These are phyloP conservation scores for Salvia splendens DNA, from an alignment of 257 asterid genomes.

Conservation along the genomic window DNA sequence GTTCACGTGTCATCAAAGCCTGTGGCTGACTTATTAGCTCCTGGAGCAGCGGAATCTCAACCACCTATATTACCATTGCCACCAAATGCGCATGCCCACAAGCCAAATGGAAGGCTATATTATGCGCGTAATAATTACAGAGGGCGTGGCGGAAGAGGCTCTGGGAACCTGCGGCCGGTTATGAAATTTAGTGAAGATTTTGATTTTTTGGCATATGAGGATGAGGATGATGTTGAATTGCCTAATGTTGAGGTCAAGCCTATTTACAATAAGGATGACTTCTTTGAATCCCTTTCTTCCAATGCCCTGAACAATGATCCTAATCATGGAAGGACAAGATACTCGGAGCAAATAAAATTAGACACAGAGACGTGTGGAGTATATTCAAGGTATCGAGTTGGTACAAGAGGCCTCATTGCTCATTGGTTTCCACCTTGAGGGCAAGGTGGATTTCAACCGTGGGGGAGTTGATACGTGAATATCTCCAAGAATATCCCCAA, in stretches of 20 bases:
- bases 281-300: conserved; percentile 80
- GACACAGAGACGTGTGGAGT: conserved; percentile 97
- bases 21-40: too few relatives aligned
- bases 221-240: conserved; percentile 54
- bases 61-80: conserved; percentile 90
- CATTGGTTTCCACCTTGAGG: too few relatives aligned
- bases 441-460: too few relatives aligned
- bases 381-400: conserved; percentile 76
- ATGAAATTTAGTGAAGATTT: conserved; percentile 89
- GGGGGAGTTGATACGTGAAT: too few relatives aligned
- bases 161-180: conserved; percentile 57
- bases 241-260: conserved; percentile 70
- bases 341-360: conserved; percentile 85
- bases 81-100: conserved; percentile 53
- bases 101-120: conserved; percentile 69
- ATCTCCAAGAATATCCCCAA: too few relatives aligned
- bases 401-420: conserved; percentile 90
- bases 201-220: conserved; percentile 94
- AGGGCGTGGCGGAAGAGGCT: conserved; percentile 96
- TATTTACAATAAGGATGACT: conserved; percentile 84
- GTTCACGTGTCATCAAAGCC: too few relatives aligned
- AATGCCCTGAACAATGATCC: conserved; percentile 52
- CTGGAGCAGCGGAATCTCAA: conserved; percentile 56
- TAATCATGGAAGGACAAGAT: conserved; percentile 67
- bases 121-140: conserved; percentile 66